Conservation (phyloP, 371 early-diverging fungal species). For the Mortierella polycephala region DNA sequence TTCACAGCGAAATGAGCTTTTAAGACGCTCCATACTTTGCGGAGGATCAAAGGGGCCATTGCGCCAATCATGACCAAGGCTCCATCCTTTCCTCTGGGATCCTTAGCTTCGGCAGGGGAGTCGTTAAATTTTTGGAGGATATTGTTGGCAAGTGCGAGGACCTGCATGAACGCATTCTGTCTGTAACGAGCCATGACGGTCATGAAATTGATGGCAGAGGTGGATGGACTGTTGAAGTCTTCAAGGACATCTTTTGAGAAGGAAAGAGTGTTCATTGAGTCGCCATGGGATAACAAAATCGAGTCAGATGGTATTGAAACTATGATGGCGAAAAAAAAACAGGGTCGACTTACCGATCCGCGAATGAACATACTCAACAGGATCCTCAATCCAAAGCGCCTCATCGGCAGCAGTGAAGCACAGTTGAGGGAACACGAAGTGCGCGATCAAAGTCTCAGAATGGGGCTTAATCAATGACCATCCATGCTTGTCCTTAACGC, state of each 20-base stretch:
- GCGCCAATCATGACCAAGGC: constrained; percentile 86
- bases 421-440: constrained; percentile 90
- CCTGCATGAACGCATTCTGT: constrained; percentile 80
- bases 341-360: constrained; percentile 60
- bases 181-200: constrained; percentile 79
- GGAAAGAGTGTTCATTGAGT: no score
- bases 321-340: not conserved
- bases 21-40: constrained; percentile 65
- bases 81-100: constrained; percentile 87
- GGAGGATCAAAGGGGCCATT: constrained; percentile 68
- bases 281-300: no score
- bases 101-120: constrained; percentile 70
- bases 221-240: constrained; percentile 77
- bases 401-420: constrained; percentile 86
- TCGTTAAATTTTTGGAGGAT: constrained; percentile 71
- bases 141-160: constrained; percentile 78
- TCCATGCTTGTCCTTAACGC: constrained; percentile 85
- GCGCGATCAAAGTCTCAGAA: constrained; percentile 76
- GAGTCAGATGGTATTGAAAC: no score
- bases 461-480: constrained; percentile 91
- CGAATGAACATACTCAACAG: constrained; percentile 91
- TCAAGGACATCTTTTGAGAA: constrained; percentile 70
- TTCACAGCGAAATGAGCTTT: not conserved
- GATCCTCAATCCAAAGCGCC: constrained; percentile 91
- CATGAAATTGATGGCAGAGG: constrained; percentile 77